phyloP scores from a whole-genome alignment of 257 asterid genomes.

The Jaltomata sinuosa region DNA sequence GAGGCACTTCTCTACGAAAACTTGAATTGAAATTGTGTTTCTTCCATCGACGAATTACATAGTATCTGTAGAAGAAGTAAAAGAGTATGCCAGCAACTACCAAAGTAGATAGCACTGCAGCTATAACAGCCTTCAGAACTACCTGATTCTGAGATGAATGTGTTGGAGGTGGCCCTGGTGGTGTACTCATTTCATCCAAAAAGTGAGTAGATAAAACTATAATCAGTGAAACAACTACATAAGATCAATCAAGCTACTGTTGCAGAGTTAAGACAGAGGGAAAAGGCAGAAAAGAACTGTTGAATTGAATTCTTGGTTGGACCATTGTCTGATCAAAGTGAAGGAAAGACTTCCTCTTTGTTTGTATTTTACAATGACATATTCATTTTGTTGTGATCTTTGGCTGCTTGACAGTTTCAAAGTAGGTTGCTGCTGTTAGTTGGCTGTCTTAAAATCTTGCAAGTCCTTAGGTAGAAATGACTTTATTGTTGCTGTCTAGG shows the following conservation, averaged over 20 bases:
- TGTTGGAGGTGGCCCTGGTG: neutral
- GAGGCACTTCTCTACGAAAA: conserved; percentile 37
- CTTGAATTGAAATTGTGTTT: conserved; percentile 21
- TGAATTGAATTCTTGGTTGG: neutral
- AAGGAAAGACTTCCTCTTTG: neutral
- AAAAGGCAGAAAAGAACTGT: neutral
- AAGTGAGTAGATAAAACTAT: neutral
- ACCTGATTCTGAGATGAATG: conserved; percentile 21
- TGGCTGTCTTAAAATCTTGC: neutral
- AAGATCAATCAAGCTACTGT: neutral
- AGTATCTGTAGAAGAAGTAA: conserved; percentile 26
- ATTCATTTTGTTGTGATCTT: neutral
- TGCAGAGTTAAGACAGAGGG: neutral
- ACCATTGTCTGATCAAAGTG: neutral
- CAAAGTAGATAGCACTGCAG: conserved; percentile 35
- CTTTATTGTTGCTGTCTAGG: neutral
- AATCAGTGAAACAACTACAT: neutral
- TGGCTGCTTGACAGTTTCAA: conserved; percentile 8
- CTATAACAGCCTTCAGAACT: conserved; percentile 30
- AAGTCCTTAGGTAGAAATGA: neutral
- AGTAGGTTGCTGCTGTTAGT: conserved; percentile 7
- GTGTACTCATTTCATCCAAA: neutral
- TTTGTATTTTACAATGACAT: neutral
- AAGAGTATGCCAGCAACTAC: conserved; percentile 25
- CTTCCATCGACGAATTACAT: conserved; percentile 16